Evolutionary conservation across 129 eudicot genomes (phyloP).

Genomic region (Cynara cardunculus): DNA sequence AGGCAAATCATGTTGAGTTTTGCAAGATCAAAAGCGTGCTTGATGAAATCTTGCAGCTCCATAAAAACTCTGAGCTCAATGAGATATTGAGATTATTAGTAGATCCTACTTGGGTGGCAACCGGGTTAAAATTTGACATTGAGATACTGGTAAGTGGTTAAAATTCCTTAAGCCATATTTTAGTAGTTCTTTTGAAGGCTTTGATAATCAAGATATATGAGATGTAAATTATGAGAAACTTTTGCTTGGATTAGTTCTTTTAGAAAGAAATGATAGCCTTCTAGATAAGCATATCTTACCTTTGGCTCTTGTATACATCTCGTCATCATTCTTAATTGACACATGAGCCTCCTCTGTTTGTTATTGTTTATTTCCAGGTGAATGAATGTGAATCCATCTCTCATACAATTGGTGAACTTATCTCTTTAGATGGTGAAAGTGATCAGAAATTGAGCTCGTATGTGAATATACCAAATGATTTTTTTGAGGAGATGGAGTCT

Average conservation of each 20-base stretch:
- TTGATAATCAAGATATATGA: constrained; percentile 8
- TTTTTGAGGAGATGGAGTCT: constrained; percentile 91
- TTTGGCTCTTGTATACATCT: constrained; percentile 3
- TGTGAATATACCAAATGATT: constrained; percentile 59
- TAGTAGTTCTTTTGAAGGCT: background rate
- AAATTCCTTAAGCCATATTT: background rate
- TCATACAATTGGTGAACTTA: constrained; percentile 64
- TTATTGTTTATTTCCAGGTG: constrained; percentile 46
- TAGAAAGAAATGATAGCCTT: constrained; percentile 11
- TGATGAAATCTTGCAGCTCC: constrained; percentile 72
- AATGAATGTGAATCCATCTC: constrained; percentile 68
- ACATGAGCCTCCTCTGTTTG: constrained; percentile 2
- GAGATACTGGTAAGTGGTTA: constrained; percentile 61
- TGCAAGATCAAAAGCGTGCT: constrained; percentile 83
- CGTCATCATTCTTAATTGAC: background rate
- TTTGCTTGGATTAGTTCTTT: background rate
- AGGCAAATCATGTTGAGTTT: constrained; percentile 93
- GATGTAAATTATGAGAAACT: constrained; percentile 4
- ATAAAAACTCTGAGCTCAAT: constrained; percentile 55
- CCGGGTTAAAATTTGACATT: constrained; percentile 74
- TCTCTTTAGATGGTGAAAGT: constrained; percentile 67
- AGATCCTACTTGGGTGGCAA: constrained; percentile 92
- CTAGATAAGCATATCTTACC: constrained; percentile 1
- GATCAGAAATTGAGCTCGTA: constrained; percentile 60
- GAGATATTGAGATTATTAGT: constrained; percentile 63